Evolutionary conservation across 2,329 filamentous ascomycete species (phyloP).

Genomic region (Colletotrichum agaves): DNA sequence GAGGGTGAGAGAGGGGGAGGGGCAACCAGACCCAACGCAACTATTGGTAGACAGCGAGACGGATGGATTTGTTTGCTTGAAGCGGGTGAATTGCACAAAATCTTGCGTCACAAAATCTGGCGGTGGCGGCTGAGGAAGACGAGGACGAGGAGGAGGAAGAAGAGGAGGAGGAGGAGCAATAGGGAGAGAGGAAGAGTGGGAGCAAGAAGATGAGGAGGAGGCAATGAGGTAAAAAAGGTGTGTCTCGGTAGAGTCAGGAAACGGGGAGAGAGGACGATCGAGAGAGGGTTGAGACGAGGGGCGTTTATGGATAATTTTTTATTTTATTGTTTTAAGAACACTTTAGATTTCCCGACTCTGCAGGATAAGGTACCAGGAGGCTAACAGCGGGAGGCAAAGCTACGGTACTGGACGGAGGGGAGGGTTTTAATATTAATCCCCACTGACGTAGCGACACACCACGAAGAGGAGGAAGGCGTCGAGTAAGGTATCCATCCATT

Average conservation of each 20-base stretch:
- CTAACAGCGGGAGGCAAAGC: slow-evolving; percentile 13
- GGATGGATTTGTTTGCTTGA: neutral
- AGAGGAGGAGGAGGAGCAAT: neutral
- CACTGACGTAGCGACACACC: slow-evolving; percentile 38
- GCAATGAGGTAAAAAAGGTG: neutral
- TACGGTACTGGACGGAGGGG: slow-evolving; percentile 4
- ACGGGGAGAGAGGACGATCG: no score
- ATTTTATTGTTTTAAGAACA: no score
- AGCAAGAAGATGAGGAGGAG: neutral
- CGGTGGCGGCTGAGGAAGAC: neutral
- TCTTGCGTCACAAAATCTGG: slow-evolving; percentile 2
- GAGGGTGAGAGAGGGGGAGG: slow-evolving; percentile 23
- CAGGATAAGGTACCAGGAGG: slow-evolving; percentile 18
- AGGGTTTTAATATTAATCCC: slow-evolving; percentile 39
- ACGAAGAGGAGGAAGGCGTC: slow-evolving; percentile 2
- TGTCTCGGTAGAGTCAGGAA: slow-evolving; percentile 8
- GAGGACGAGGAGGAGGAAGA: neutral
- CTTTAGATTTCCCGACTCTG: slow-evolving; percentile 30
- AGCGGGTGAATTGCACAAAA: neutral
- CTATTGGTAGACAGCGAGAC: slow-evolving; percentile 16
- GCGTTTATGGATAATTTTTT: slow-evolving; percentile 32
- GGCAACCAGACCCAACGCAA: slow-evolving; percentile 21
- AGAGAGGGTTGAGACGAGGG: slow-evolving; percentile 28
- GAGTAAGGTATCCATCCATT: slow-evolving; percentile 16
- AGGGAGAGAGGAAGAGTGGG: neutral